Evolutionary conservation across 2,329 filamentous ascomycete genomes (phyloP).

Genomic region (Neonectria ditissima): DNA sequence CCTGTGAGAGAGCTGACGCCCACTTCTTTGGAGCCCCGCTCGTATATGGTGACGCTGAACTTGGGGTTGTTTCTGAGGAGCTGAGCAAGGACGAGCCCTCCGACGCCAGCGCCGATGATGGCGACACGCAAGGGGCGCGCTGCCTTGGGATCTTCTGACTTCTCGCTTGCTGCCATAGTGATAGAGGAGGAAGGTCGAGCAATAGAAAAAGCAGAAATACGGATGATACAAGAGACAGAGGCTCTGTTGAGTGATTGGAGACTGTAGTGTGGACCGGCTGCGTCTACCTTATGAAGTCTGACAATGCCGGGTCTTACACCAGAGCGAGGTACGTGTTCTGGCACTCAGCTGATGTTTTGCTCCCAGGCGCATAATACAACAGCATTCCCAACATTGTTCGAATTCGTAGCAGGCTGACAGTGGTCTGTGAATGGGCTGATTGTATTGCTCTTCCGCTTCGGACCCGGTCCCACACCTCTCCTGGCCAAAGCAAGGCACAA

Average conservation of each 20-base stretch:
- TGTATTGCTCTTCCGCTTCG: background rate
- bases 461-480: background rate
- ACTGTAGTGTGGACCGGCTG: background rate
- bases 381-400: background rate
- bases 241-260: background rate
- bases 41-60: slow-evolving; percentile 10
- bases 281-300: slow-evolving; percentile 4
- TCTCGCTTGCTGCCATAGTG: slow-evolving; percentile 9
- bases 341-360: background rate
- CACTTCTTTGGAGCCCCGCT: slow-evolving; percentile 10
- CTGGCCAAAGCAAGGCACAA: background rate
- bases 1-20: background rate
- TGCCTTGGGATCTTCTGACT: slow-evolving; percentile 6
- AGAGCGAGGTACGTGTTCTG: too few relatives aligned
- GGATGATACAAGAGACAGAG: background rate
- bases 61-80: slow-evolving; percentile 12
- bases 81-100: slow-evolving; percentile 17
- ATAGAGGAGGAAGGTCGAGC: background rate
- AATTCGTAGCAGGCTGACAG: background rate
- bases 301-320: background rate
- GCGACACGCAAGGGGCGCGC: slow-evolving; percentile 1
- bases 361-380: background rate
- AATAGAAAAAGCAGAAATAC: background rate
- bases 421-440: slow-evolving; percentile 1
- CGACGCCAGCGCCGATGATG: slow-evolving; percentile 18